Conservation (phyloP, 371 early-diverging fungal species). For the Encephalitozoon intestinalis region DNA sequence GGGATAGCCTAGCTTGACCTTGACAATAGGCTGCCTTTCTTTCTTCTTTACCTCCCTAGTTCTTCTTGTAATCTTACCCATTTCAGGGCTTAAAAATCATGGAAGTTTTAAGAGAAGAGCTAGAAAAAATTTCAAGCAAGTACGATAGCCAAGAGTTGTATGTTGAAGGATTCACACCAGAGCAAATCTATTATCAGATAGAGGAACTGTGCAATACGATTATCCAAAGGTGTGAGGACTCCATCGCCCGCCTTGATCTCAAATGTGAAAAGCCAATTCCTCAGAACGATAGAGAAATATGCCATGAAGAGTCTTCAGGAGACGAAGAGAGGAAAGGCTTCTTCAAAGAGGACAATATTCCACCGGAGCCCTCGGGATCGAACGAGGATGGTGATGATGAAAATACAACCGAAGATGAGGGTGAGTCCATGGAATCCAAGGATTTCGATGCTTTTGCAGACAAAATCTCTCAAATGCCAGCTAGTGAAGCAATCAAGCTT, state of each 20-base stretch:
- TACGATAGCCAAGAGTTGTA: slow-evolving; percentile 27
- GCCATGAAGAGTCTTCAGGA: not conserved
- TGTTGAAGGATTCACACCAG: slow-evolving; percentile 30
- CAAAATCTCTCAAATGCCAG: not conserved
- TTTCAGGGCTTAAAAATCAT: slow-evolving; percentile 45
- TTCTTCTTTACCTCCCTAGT: slow-evolving; percentile 55
- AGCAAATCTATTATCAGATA: slow-evolving; percentile 54
- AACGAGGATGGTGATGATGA: slow-evolving; percentile 43
- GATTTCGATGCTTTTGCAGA: not conserved
- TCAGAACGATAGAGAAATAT: not conserved
- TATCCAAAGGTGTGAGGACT: slow-evolving; percentile 11
- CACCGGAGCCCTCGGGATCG: slow-evolving; percentile 20
- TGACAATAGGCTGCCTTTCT: slow-evolving; percentile 38
- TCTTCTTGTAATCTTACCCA: slow-evolving; percentile 60
- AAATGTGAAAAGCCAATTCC: not conserved
- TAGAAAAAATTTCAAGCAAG: slow-evolving; percentile 36
- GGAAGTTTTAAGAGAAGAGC: slow-evolving; percentile 17
- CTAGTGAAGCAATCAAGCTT: not conserved
- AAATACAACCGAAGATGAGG: not conserved
- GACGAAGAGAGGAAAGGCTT: not conserved
- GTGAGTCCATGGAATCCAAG: not conserved
- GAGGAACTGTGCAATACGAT: slow-evolving; percentile 36
- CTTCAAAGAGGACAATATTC: not conserved
- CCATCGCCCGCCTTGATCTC: slow-evolving; percentile 5
- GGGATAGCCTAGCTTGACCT: slow-evolving; percentile 64